Base-by-base conservation (phyloP, 768 basidiomycete species). In the Tylopilus plumbeoviolaceoides region DNA sequence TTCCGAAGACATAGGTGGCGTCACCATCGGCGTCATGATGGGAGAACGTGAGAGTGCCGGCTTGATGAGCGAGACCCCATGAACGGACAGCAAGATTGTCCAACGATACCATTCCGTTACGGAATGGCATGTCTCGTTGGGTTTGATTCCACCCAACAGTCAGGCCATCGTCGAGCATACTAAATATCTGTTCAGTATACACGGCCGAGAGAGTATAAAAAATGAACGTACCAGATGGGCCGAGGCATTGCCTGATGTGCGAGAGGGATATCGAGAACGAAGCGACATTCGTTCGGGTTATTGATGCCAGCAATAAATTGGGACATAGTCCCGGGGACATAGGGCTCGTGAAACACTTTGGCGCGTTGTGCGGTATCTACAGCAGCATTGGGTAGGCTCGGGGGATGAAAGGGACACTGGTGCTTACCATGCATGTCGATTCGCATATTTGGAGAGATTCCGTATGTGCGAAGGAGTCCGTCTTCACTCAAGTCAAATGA, bases 91-190 rank as follows among this genome's bases (percentile, higher is more conserved):
- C 2, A 2, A 36, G 35, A 17, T 36, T 36, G 15, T 36, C 35
- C 14, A 12, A 2, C 15, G 35, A 36, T 5, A 36, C 15, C 35
- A 15, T 36, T 2, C 35, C 12, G 3, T 17, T 36, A 2, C 15
- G 12, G 14, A 36, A 36, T 15, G 35, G 35, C 14, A 15, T 1
- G 4, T 59, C 31, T 3, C 9, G 18, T 14, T 50, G 47, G 5
- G 57, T 56, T n/a, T 56, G 47, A 14, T 47, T 53, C 54, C 50
- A 59, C 1, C 55, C 46, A 3, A 51, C n/a, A 11, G 48, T 25
- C 0, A 59, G 31, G 7, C 54, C 55, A 5, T 59, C 38, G 7
- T 53, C 39, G 9, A 59, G 42, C 28, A 49, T 23, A 8, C 57
- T 58, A 20, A 12, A 7, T 21, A 10, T 20, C 15, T 0, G 10